Evolutionary conservation across 352 stramenopile genomes (phyloP), one percentile per base, ranked within the genome.

Genomic region (Phytophthora syringae): DNA sequence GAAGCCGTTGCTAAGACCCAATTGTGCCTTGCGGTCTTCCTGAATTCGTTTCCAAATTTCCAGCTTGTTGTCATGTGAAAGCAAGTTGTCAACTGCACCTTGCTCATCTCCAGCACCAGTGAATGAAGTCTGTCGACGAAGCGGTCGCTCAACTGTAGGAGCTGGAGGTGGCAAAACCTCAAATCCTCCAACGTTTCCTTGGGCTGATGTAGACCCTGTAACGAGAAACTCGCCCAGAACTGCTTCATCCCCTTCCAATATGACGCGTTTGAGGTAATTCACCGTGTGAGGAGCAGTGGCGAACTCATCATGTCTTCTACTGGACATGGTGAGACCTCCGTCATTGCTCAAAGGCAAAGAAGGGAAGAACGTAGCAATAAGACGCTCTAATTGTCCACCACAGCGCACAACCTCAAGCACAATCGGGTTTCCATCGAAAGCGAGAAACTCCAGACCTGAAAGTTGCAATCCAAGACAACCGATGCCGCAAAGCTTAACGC

Each of bases 31-130:
- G 6, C 80, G 79, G 18, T 89, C 70, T 7, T 83, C 71, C 37
- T 79, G 75, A 50, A 88, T 79, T 1, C 73, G 77, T 64, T 89
- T 89, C 80, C 83, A 90, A 34, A 90, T 75, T 57, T 88, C 71
- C 54, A 90, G 67, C 34, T 90, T 92, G 61, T 44, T 76, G 18
- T 80, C 68, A 47, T 83, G 83, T 1, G 78, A 83, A 11, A 89
- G 52, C 15, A 55, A 16, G n/a, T 50, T 65, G 25, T 61, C 55
- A 22, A 22, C 13, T 32, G 24, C 16, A 27, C 1, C 50, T 55
- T 36, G 40, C 4, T 40, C 11, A 21, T 66, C 27, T 5, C 7
- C 36, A 36, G 37, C 7, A 13, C 36, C 43, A 25, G 16, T 13
- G 2, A 48, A 20, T 30, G n/a, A 12, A 32, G 24, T 9, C 3